A percentile compares a stretch with the other conserved stretches of the same genome.
Conservation (phyloP, 164 flowering plant genomes). For the Berberis vulgaris region DNA sequence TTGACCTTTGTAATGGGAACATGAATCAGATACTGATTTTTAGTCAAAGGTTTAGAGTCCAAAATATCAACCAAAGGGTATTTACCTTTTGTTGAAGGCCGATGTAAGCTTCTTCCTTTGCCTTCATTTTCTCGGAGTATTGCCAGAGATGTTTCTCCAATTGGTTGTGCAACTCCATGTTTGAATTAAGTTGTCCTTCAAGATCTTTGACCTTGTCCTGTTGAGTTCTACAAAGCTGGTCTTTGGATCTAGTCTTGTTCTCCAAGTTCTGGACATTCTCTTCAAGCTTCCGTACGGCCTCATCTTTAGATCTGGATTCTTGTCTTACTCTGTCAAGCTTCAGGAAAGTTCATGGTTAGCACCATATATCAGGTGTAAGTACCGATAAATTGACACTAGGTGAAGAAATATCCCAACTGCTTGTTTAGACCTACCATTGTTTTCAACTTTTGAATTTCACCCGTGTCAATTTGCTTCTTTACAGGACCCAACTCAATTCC, state of each 20-base stretch:
- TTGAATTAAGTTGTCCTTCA: slow-evolving; percentile 44
- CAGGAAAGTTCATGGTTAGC: background rate
- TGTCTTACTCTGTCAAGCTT: slow-evolving; percentile 75
- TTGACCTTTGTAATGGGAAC: slow-evolving; percentile 13
- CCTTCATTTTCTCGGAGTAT: slow-evolving; percentile 53
- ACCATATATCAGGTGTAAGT: background rate
- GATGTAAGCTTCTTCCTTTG: slow-evolving; percentile 49
- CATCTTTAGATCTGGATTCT: slow-evolving; percentile 65
- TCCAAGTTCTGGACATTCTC: slow-evolving; percentile 63
- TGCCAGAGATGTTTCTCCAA: slow-evolving; percentile 51
- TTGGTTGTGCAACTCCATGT: slow-evolving; percentile 36
- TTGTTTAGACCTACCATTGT: slow-evolving; percentile 34
- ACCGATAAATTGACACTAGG: background rate
- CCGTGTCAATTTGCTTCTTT: slow-evolving; percentile 63
- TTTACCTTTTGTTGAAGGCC: slow-evolving; percentile 51
- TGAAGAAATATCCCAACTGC: background rate
- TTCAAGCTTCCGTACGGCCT: slow-evolving; percentile 53
- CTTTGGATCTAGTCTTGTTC: slow-evolving; percentile 54
- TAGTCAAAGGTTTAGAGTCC: too few relatives aligned
- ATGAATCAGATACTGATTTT: too few relatives aligned
- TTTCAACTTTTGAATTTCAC: slow-evolving; percentile 71
- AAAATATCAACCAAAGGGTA: slow-evolving; percentile 24
- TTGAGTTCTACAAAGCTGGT: slow-evolving; percentile 46
- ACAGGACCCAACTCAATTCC: slow-evolving; percentile 86
- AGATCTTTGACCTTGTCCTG: slow-evolving; percentile 77